Percentiles rank a stretch among this genome's conserved stretches.
These are phyloP conservation scores for Geranomyces variabilis DNA, from an alignment of 192 early-diverging fungal species.

Conservation along the genomic window DNA sequence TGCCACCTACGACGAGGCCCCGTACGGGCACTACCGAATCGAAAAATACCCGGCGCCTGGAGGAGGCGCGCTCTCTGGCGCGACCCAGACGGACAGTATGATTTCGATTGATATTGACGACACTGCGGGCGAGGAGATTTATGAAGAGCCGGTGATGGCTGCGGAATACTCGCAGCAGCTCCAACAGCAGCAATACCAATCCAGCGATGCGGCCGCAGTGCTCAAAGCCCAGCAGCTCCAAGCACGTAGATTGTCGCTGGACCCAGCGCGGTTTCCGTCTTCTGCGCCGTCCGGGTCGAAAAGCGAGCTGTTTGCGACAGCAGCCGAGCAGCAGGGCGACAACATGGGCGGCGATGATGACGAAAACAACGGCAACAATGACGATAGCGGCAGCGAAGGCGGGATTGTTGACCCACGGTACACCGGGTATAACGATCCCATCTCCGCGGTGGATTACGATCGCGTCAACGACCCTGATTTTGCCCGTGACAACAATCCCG, in stretches of 20 bases:
- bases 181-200: background rate
- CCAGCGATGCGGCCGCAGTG: background rate
- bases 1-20: constrained; percentile 10
- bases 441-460: constrained; percentile 3
- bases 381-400: background rate
- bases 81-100: background rate
- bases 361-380: background rate
- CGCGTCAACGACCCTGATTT: background rate
- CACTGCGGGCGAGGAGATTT: background rate
- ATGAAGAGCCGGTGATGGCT: background rate
- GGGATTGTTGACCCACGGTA: constrained; percentile 2
- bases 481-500: background rate
- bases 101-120: background rate
- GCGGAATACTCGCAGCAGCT: background rate
- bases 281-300: background rate
- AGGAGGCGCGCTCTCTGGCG: background rate
- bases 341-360: background rate
- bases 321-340: constrained; percentile 1
- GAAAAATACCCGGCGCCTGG: background rate
- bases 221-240: constrained; percentile 5
- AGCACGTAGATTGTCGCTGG: constrained; percentile 1
- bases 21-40: constrained; percentile 8
- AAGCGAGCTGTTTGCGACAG: constrained; percentile 3
- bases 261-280: constrained; percentile 1
- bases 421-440: background rate